Base-by-base conservation (phyloP, 352 stramenopile species). In the Phytophthora ohioensis region DNA sequence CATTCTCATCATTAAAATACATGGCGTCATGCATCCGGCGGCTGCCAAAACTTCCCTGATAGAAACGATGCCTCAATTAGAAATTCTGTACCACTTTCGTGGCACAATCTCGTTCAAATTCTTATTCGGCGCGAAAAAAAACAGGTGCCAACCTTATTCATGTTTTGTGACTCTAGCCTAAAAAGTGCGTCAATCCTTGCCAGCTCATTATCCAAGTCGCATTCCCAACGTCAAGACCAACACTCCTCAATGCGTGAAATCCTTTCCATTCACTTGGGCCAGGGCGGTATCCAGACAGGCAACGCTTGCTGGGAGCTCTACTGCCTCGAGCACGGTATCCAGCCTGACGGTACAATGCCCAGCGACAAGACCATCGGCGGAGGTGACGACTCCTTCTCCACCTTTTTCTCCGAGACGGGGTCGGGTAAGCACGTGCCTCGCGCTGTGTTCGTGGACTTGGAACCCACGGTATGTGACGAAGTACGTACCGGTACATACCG, bases 381-480 rank as follows among this genome's bases (percentile, higher is more conserved):
- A 70, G 78, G 72, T 17, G 80, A 76, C 64, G 80, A 88, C 63
- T 69, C 73, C 9, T 81, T 81, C 70, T 75, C 62, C 42, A 99
- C 97, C 34, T 97, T 96, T 71, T 97, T 97, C 79, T 89, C 77
- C 32, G 90, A 98, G 66, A 96, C 92, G n/a, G 79, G 78, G 5
- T 90, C 90, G 5, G 97, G 97, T 67, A 78, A 78, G 39, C 66
- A 75, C 56, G 71, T 78, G 4, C 71, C 70, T 3, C 70, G 70
- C 41, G 94, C 96, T 7, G 92, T 99, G 53, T 97, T 98, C 67
- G 96, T 99, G 15, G 97, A 99, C 88, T 81, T 99, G 31, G 97
- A 99, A 81, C 97, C 97, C 6, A 98, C 83, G 12, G 97, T 99
- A n/a, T 98, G 96, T 75, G 97, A 99, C 72, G 95, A 99, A 86